Conservation (phyloP, 768 basidiomycete genomes). For the Amanita polypyramis region DNA sequence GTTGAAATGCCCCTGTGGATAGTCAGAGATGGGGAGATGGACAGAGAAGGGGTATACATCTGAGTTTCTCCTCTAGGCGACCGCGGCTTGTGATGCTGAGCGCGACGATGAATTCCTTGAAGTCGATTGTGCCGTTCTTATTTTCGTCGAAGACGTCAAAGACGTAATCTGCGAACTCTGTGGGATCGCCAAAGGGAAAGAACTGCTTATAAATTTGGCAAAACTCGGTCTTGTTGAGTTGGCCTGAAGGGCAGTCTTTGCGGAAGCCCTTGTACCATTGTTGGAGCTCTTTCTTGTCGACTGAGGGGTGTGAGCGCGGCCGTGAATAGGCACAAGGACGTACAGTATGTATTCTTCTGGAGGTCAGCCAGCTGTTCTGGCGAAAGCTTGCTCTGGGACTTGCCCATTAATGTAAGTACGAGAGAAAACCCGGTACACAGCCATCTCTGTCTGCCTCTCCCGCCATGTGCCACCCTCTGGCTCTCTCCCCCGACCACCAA, state of each 20-base stretch:
- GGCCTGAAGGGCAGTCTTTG: slow-evolving; percentile 96
- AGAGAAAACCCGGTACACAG: slow-evolving; percentile 13
- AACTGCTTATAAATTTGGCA: slow-evolving; percentile 98
- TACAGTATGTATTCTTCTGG: slow-evolving; percentile 98
- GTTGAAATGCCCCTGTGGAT: slow-evolving; percentile 90
- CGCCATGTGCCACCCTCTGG: slow-evolving; percentile 65
- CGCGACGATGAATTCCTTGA: slow-evolving; percentile 98
- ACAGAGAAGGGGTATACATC: slow-evolving; percentile 54
- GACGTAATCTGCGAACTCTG: slow-evolving; percentile 94
- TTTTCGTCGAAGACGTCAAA: slow-evolving; percentile 97
- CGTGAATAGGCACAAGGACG: slow-evolving; percentile 16
- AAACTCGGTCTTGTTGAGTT: slow-evolving; percentile 93
- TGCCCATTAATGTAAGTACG: slow-evolving; percentile 60
- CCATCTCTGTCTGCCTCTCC: slow-evolving; percentile 8
- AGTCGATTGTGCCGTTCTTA: slow-evolving; percentile 96
- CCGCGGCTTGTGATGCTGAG: slow-evolving; percentile 93
- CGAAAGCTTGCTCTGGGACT: slow-evolving; percentile 91
- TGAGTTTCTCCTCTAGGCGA: slow-evolving; percentile 92
- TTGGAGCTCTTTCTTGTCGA: slow-evolving; percentile 95
- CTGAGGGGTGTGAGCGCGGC: slow-evolving; percentile 28
- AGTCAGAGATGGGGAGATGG: slow-evolving; percentile 10
- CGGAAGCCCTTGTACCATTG: slow-evolving; percentile 99
- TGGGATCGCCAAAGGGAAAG: slow-evolving; percentile 99
- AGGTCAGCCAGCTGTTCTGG: slow-evolving; percentile 90
- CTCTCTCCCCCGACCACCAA: slow-evolving; percentile 60